Base-by-base conservation (phyloP, 441 rosid genomes). In the Codiaeum variegatum region DNA sequence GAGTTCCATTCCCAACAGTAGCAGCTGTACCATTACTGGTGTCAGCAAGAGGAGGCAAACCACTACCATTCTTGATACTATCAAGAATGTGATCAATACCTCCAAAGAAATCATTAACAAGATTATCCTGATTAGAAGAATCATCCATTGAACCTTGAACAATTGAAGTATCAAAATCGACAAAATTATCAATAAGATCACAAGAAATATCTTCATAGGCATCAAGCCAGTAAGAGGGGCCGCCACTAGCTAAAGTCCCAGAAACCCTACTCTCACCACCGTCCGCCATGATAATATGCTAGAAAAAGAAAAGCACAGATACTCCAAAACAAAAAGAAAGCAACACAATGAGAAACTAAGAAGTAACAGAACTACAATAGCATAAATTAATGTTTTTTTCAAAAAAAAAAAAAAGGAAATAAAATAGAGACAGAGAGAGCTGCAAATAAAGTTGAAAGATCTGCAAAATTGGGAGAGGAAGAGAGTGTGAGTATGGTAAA, bases 61-160 rank as follows among this genome's bases (percentile, higher is more conserved):
- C 97, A 11, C 81, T 78, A 23, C 97, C 96, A 77, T 88, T 93
- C 84, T 90, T 95, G 29, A 93, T 86, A 61, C 91, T 90, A 72
- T 95, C 96, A 58, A 95, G 82, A 82, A 95, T 90, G 85, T 84
- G 95, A 82, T 93, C 98, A 77, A 95, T 93, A 34, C 98, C 97
- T 71, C 99, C 97, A 77, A 95, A 93, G 70, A 95, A 93, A 78
- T 93, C 98, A 68, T 69, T 86, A 40, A 47, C 73, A 15, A 80
- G 46, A 80, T 69, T 66, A 10, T 80, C 84, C 69, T 82, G 87
- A 81, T 76, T 81, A 8, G 84, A 75, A 66, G 75, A 66, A 80
- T 78, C 83, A 51, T 83, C 89, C 19, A 73, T 77, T 16, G 89
- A 73, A 61, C 76, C 91, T 60, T 75, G 77, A 79, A 72, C 88